These are phyloP conservation scores for Gossypium aridum DNA, from an alignment of 441 rosid genomes.

Conservation along the genomic window DNA sequence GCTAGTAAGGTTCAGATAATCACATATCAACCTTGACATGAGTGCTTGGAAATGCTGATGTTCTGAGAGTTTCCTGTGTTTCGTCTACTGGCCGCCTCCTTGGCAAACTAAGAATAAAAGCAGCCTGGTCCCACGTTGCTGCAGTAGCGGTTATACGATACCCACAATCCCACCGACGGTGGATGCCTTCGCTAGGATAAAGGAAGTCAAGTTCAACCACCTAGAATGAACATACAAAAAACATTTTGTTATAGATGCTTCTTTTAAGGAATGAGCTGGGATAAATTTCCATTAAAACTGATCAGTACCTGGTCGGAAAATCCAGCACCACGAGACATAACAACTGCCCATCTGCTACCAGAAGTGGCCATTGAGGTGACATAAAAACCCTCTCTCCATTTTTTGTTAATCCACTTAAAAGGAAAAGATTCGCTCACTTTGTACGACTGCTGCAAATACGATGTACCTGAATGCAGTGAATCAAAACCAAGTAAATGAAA, in stretches of 20 bases:
- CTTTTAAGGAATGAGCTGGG: background rate
- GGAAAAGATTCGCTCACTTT: conserved; percentile 76
- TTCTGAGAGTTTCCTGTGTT: conserved; percentile 72
- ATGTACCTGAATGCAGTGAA: conserved; percentile 36
- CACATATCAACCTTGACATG: conserved; percentile 59
- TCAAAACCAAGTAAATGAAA: background rate
- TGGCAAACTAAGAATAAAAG: conserved; percentile 68
- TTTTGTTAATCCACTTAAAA: conserved; percentile 76
- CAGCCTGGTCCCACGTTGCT: conserved; percentile 78
- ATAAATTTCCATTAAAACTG: background rate
- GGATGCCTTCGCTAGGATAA: conserved; percentile 86
- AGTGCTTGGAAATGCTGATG: conserved; percentile 62
- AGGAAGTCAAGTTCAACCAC: conserved; percentile 81
- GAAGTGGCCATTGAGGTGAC: conserved; percentile 78
- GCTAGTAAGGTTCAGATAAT: background rate
- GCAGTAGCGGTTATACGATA: conserved; percentile 79
- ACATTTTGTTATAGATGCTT: background rate
- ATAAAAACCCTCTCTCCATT: conserved; percentile 69
- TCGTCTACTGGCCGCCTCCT: conserved; percentile 48
- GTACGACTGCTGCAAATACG: conserved; percentile 66
- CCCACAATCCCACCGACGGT: conserved; percentile 54
- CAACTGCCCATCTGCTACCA: conserved; percentile 67
- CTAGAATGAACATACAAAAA: conserved; percentile 23
- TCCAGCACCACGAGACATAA: conserved; percentile 68
- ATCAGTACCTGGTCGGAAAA: conserved; percentile 50